Conservation (phyloP, 371 early-diverging fungal genomes). For the Blakeslea trispora region DNA sequence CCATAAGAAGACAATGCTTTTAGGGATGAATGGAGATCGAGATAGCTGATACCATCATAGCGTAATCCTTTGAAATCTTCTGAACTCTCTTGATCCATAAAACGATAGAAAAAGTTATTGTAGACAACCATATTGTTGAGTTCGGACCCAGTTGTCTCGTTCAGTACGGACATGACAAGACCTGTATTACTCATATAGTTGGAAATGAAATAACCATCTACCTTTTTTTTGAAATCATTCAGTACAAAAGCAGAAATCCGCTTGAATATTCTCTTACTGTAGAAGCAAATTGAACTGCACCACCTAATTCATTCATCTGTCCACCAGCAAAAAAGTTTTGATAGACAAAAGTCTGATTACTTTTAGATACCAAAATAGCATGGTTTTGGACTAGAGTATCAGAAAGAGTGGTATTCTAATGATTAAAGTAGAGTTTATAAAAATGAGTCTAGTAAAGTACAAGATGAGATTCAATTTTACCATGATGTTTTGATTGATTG, state of each 20-base stretch:
- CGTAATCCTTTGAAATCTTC: slow-evolving; percentile 39
- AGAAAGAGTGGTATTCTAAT: slow-evolving; percentile 47
- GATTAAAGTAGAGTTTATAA: no score
- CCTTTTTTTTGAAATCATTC: no score
- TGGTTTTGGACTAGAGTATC: slow-evolving; percentile 45
- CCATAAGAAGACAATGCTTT: slow-evolving; percentile 44
- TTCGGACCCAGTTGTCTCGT: slow-evolving; percentile 40
- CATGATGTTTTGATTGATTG: slow-evolving; percentile 43
- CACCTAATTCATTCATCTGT: slow-evolving; percentile 46
- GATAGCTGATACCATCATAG: slow-evolving; percentile 47
- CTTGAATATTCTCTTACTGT: slow-evolving; percentile 23
- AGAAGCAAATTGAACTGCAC: slow-evolving; percentile 46
- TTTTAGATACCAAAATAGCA: slow-evolving; percentile 38
- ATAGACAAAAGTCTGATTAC: slow-evolving; percentile 43
- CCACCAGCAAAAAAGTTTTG: slow-evolving; percentile 53
- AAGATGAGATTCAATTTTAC: slow-evolving; percentile 22
- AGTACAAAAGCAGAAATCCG: not conserved
- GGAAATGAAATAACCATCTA: slow-evolving; percentile 43
- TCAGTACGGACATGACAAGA: slow-evolving; percentile 46
- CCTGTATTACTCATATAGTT: slow-evolving; percentile 49
- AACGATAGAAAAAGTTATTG: slow-evolving; percentile 44
- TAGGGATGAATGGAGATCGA: slow-evolving; percentile 47
- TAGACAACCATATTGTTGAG: slow-evolving; percentile 43
- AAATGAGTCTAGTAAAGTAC: no score
- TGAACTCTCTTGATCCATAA: slow-evolving; percentile 23